phyloP scores from a whole-genome alignment of 805 yeast species.

The Babjeviella inositovora region DNA sequence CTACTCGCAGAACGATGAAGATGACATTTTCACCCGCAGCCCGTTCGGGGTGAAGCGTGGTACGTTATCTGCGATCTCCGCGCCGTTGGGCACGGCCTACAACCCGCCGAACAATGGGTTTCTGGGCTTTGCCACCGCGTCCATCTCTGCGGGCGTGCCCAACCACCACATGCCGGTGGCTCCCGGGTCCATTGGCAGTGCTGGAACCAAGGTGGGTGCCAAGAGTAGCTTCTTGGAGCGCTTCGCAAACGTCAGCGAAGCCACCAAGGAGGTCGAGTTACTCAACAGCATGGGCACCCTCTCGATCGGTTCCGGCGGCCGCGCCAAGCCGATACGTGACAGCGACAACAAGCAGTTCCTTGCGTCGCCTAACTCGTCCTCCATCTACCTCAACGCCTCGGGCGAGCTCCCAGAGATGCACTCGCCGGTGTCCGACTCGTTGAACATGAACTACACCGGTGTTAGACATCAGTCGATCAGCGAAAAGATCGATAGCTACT shows the following conservation, averaged over 20 bases:
- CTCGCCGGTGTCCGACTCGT: conserved; percentile 2
- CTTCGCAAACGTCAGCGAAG: conserved; percentile 51
- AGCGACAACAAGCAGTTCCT: conserved; percentile 39
- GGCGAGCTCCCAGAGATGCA: conserved; percentile 1
- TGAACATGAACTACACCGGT: conserved; percentile 15
- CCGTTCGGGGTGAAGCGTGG: conserved; percentile 31
- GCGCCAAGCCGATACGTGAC: too few relatives aligned
- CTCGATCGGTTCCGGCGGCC: conserved; percentile 13
- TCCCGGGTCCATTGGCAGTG: conserved; percentile 10
- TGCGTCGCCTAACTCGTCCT: too few relatives aligned
- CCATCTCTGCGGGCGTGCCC: conserved; percentile 40
- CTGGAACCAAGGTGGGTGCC: conserved; percentile 8
- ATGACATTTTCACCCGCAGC: conserved; percentile 10
- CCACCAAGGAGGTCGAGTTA: conserved; percentile 49
- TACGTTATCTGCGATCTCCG: conserved; percentile 27
- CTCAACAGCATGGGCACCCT: conserved; percentile 23
- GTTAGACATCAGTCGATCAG: conserved; percentile 39
- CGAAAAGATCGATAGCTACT: conserved; percentile 7
- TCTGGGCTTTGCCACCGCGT: conserved; percentile 37
- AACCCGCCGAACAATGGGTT: conserved; percentile 11
- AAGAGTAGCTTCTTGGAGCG: conserved; percentile 37
- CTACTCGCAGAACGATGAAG: conserved; percentile 22
- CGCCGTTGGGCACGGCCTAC: conserved; percentile 18
- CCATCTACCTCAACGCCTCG: conserved; percentile 1
- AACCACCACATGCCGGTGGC: conserved; percentile 25